Evolutionary conservation across 371 early-diverging fungal genomes (phyloP), one percentile per base, ranked within the genome.

Genomic region (Zopfochytrium polystomum): DNA sequence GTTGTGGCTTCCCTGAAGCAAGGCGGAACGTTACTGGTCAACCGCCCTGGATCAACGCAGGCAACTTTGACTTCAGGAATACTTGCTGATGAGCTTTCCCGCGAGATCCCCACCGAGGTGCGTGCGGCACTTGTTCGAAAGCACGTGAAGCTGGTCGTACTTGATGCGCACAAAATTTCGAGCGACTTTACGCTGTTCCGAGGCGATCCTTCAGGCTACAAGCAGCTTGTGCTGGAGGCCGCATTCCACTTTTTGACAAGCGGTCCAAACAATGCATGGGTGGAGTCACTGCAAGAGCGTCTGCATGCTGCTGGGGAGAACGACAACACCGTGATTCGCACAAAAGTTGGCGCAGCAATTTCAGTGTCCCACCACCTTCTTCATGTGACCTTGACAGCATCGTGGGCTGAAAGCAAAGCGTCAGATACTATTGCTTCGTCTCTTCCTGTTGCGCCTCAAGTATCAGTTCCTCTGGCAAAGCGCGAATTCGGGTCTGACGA

Each of bases 11-110:
- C 79, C 0, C 78, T 86, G 33, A 75, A 75, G 60, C 65, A 73
- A 32, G 79, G 79, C 31, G 86, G 84, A 1, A 72, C 68, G 3
- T 73, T 91, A 7, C 65, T 91, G 22, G 50, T 91, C 51, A 87
- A 90, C 69, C 77, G 87, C 30, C 76, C 82, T 11, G 80, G 63
- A 18, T 43, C 66, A 9, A 35, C 29, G 22, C 33, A 47, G 20
- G 43, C 77, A 18, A n/a, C n/a, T n/a, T n/a, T n/a, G n/a, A n/a
- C n/a, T n/a, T n/a, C n/a, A n/a, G n/a, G n/a, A n/a, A n/a, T n/a
- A n/a, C n/a, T n/a, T n/a, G 82, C 79, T 38, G 87, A 84, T 45
- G 89, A 90, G 31, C 60, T 90, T 23, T 85, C 86, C 56, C 72
- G 76, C 25, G 84, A 85, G 54, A 71, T 90, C 43, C 81, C 89